Evolutionary conservation across 345 rosid species (phyloP).

Genomic region (Litchi chinensis): DNA sequence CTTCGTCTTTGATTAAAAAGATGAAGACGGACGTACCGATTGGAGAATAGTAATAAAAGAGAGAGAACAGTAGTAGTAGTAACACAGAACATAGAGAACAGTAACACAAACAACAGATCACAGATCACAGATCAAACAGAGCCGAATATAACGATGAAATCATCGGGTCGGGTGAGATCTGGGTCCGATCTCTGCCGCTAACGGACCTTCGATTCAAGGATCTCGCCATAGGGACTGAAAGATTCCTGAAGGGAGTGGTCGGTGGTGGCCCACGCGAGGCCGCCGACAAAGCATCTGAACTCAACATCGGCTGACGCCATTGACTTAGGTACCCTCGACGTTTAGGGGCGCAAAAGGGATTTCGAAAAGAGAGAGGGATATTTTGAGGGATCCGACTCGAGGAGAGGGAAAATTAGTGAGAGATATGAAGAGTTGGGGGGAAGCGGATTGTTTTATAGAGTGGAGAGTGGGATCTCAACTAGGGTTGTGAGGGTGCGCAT

Average conservation of each 20-base stretch:
- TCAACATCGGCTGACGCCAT: slow-evolving; percentile 78
- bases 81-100: slow-evolving; percentile 63
- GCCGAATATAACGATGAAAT: slow-evolving; percentile 23
- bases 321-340: background rate
- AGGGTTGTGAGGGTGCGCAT: slow-evolving; percentile 15
- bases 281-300: slow-evolving; percentile 90
- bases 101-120: slow-evolving; percentile 68
- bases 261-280: slow-evolving; percentile 93
- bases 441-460: background rate
- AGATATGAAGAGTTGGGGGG: fast-evolving
- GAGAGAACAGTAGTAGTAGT: slow-evolving; percentile 15
- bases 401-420: background rate
- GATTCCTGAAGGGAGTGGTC: slow-evolving; percentile 62
- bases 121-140: slow-evolving; percentile 51
- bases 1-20: slow-evolving; percentile 58
- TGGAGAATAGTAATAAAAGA: slow-evolving; percentile 41
- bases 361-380: background rate
- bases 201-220: slow-evolving; percentile 99
- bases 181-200: slow-evolving; percentile 48
- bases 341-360: background rate
- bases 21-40: slow-evolving; percentile 97
- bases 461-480: background rate
- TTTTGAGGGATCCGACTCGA: background rate
- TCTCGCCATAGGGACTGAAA: slow-evolving; percentile 67
- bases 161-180: slow-evolving; percentile 48